Base-by-base conservation (phyloP, 441 rosid species). In the Metrosideros polymorpha region DNA sequence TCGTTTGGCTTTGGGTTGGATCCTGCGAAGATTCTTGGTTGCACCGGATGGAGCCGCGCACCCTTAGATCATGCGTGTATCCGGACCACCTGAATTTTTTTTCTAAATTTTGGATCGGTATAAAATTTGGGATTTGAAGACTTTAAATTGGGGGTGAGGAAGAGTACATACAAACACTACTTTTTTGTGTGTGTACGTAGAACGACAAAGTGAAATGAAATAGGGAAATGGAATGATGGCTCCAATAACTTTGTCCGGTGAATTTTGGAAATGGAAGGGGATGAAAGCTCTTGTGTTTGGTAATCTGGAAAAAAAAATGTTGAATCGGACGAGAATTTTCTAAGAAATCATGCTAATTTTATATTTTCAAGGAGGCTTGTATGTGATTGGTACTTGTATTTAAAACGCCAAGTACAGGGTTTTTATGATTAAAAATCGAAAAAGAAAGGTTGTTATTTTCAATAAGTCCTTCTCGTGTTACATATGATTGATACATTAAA, bases 1-100 rank as follows among this genome's bases (percentile, higher is more conserved):
- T 90, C 91, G 89, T 86, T 88, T 84, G 10, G 90, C 83, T 85
- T 52, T 32, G 87, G 3, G 52, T 32, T 53, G 25, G 35, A 51
- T 57, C 18, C 12, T 84, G 84, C 35, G 56, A 39, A 61, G 12
- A 14, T 39, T 18, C 87, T 88, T 18, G 55, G 71, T 54, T 14
- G 18, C 45, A 25, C 52, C 2, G 79, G 45, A 66, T 39, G 79
- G 79, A 2, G 27, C 77, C 77, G 45, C 1, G 77, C 32, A 39
- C 43, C 27, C 79, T 42, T 66, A 22, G 35, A 39, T 35, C n/a
- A n/a, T n/a, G n/a, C 47, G 7, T 66, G n/a, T 35, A 9, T 1
- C 3, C 25, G 2, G 14, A 12, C 22, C n/a, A 12, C 12, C 14
- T 9, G 22, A 18, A 5, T 2, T 4, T 9, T 2, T 35, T 7